Conservation (phyloP, 371 early-diverging fungal species). For the Fennellomyces sp. region DNA sequence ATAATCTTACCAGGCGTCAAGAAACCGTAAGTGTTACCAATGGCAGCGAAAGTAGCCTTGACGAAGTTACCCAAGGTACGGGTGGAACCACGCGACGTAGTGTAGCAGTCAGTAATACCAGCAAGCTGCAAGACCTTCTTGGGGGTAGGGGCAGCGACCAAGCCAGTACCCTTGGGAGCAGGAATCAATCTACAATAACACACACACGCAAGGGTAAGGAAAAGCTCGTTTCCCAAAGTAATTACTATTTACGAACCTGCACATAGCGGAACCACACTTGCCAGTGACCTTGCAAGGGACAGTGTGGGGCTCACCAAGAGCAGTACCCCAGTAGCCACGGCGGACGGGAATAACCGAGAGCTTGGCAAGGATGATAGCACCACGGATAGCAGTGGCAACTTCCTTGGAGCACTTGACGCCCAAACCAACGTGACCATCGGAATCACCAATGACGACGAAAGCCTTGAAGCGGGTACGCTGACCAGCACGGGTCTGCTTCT, state of each 20-base stretch:
- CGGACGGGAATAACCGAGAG: constrained; percentile 98
- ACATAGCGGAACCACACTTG: constrained; percentile 97
- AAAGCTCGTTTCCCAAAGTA: constrained; percentile 49
- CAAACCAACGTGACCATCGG: constrained; percentile 97
- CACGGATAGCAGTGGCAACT: constrained; percentile 98
- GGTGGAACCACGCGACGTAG: constrained; percentile 92
- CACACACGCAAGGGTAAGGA: too few relatives aligned
- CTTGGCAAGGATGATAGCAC: constrained; percentile 99
- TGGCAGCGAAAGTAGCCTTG: constrained; percentile 99
- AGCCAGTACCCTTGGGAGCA: constrained; percentile 97
- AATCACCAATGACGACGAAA: constrained; percentile 99
- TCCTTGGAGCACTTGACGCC: constrained; percentile 99
- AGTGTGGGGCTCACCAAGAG: constrained; percentile 98
- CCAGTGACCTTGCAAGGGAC: constrained; percentile 99
- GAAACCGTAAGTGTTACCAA: constrained; percentile 97
- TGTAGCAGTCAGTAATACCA: constrained; percentile 99
- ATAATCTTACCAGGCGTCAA: constrained; percentile 76
- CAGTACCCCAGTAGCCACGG: constrained; percentile 99
- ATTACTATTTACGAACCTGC: constrained; percentile 96
- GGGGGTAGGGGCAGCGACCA: constrained; percentile 96
- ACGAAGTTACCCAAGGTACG: constrained; percentile 98
- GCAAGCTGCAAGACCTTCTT: constrained; percentile 98
- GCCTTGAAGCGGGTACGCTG: constrained; percentile 99
- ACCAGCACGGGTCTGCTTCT: constrained; percentile 99
- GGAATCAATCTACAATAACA: constrained; percentile 5